phyloP scores from a whole-genome alignment of 164 flowering plant genomes.

The Tetrastigma voinierianum region DNA sequence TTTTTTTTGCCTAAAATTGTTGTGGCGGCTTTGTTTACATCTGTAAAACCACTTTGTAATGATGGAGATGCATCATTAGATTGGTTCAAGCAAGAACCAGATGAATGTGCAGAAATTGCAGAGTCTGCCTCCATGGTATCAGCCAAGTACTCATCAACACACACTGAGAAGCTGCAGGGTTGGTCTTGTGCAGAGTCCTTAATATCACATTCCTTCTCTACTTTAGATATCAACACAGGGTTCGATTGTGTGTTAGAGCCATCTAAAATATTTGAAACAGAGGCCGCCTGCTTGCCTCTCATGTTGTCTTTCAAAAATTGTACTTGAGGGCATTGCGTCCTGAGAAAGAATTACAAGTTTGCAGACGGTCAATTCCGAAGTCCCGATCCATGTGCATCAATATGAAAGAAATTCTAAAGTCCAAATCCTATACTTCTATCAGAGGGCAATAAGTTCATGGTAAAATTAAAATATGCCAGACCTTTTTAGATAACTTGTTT shows the following conservation, averaged over 20 bases:
- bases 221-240: constrained; percentile 7
- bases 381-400: background rate
- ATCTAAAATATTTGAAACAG: constrained; percentile 3
- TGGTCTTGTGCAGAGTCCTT: constrained; percentile 15
- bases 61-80: constrained; percentile 13
- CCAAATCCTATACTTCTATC: no score
- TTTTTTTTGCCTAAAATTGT: constrained; percentile 8
- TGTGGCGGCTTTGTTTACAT: constrained; percentile 1
- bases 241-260: constrained; percentile 5
- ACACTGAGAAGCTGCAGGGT: constrained; percentile 29
- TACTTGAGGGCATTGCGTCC: constrained; percentile 18
- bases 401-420: background rate
- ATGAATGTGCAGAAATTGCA: constrained; percentile 15
- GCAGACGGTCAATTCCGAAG: background rate
- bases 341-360: constrained; percentile 13
- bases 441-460: background rate
- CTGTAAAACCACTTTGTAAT: constrained; percentile 9
- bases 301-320: constrained; percentile 16
- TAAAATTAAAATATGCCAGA: constrained; percentile 6
- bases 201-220: constrained; percentile 15
- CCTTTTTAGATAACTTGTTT: constrained; percentile 32
- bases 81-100: constrained; percentile 15
- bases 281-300: constrained; percentile 4
- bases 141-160: constrained; percentile 37
- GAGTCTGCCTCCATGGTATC: constrained; percentile 32